phyloP scores from a whole-genome alignment of 2,329 filamentous ascomycete species.

The Amesomyces nigricolor region DNA sequence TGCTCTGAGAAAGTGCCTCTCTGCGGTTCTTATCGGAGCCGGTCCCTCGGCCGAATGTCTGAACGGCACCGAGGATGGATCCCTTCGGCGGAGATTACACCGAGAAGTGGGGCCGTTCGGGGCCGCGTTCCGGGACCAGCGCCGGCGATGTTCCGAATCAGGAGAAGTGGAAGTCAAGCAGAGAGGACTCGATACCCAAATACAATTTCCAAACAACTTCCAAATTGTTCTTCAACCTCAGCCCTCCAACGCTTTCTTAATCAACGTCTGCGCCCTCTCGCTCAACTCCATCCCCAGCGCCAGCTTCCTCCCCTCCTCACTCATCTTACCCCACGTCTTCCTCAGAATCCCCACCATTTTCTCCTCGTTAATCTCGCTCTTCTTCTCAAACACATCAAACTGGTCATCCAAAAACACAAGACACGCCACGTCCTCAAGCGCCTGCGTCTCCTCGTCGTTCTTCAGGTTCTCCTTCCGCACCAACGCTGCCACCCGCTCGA shows the following conservation, averaged over 20 bases:
- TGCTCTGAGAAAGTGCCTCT: no score
- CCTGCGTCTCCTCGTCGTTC: constrained; percentile 58
- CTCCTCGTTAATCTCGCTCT: constrained; percentile 62
- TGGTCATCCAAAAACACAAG: constrained; percentile 84
- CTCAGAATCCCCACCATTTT: constrained; percentile 67
- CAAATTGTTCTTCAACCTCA: neutral
- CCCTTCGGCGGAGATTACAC: constrained; percentile 9
- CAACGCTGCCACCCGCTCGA: constrained; percentile 60
- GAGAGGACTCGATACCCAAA: neutral
- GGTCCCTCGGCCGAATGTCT: neutral
- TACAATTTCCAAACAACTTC: neutral
- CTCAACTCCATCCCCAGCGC: constrained; percentile 63
- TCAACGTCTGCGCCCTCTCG: constrained; percentile 54
- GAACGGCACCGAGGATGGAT: neutral
- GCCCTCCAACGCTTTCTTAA: constrained; percentile 14
- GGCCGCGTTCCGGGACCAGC: neutral
- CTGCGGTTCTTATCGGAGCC: neutral
- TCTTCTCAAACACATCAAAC: constrained; percentile 70
- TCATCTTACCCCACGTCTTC: constrained; percentile 77
- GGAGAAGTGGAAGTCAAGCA: no score
- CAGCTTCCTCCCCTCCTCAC: constrained; percentile 53
- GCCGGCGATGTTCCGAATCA: neutral
- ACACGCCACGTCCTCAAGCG: constrained; percentile 79
- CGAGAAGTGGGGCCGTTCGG: constrained; percentile 9
- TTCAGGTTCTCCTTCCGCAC: constrained; percentile 73